Conservation (phyloP, 2,329 filamentous ascomycete species). For the Cladosporium sp. region DNA sequence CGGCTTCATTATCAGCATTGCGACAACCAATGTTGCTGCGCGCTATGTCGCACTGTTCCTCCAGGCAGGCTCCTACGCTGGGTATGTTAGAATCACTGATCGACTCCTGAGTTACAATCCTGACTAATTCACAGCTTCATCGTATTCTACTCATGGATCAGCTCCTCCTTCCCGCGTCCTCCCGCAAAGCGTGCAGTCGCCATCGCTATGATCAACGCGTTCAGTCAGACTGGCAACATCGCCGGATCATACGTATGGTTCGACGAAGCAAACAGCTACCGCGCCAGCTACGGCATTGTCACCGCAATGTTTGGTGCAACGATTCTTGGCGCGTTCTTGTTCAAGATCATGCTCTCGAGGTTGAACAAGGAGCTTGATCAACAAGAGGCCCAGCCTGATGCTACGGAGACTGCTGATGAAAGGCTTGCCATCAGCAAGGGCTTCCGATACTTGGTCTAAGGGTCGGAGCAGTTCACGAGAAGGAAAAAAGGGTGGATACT, state of each 20-base stretch:
- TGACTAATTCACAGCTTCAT: constrained; percentile 30
- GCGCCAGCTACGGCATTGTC: constrained; percentile 35
- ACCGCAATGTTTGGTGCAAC: constrained; percentile 38
- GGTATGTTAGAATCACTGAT: not conserved
- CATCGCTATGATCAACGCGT: constrained; percentile 73
- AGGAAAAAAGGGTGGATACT: not conserved
- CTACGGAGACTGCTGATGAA: constrained; percentile 41
- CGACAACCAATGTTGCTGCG: constrained; percentile 16
- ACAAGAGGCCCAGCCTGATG: constrained; percentile 59
- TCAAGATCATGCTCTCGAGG: constrained; percentile 57
- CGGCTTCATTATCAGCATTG: constrained; percentile 16
- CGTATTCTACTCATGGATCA: constrained; percentile 70
- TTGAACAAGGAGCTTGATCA: constrained; percentile 71
- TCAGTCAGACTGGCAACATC: constrained; percentile 55
- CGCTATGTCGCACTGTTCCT: constrained; percentile 40
- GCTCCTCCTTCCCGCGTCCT: constrained; percentile 72
- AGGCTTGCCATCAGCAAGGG: constrained; percentile 58
- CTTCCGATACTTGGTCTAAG: constrained; percentile 62
- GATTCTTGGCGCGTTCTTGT: constrained; percentile 29
- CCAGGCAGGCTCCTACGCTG: constrained; percentile 38
- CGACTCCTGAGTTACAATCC: constrained; percentile 22
- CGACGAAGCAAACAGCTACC: constrained; percentile 57
- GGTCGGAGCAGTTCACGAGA: not conserved
- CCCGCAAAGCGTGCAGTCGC: constrained; percentile 74
- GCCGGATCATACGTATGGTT: constrained; percentile 65